Evolutionary conservation across 2,329 filamentous ascomycete species (phyloP).

Genomic region (Fusarium nygamai): DNA sequence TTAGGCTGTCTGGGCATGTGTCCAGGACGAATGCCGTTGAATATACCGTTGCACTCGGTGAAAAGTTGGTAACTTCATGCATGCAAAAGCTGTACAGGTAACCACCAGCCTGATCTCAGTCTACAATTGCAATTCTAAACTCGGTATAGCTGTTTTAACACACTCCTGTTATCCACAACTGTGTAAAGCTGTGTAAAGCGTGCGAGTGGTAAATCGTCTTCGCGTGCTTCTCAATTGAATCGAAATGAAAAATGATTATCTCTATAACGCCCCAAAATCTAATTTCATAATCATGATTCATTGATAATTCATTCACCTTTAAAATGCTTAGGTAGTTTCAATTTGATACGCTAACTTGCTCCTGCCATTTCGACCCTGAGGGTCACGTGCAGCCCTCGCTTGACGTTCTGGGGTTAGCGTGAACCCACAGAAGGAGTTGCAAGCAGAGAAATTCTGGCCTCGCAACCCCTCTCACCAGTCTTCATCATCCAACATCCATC

Average conservation of each 20-base stretch:
- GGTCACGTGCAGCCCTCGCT: slow-evolving; percentile 51
- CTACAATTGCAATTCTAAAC: background rate
- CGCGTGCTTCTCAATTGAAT: background rate
- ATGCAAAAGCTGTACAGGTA: background rate
- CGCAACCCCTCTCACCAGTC: slow-evolving; percentile 51
- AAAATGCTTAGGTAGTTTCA: background rate
- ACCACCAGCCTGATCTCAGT: background rate
- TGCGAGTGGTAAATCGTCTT: background rate
- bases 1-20: background rate
- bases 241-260: background rate
- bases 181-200: background rate
- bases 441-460: slow-evolving; percentile 53
- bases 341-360: background rate
- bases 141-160: background rate
- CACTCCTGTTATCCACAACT: background rate
- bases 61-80: background rate
- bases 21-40: background rate
- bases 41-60: background rate
- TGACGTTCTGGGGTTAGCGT: slow-evolving; percentile 41
- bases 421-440: slow-evolving; percentile 54
- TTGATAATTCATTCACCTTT: background rate
- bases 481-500: slow-evolving; percentile 51
- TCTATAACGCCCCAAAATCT: background rate
- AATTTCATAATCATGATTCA: background rate
- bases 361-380: background rate